A percentile compares a stretch with the other conserved stretches of the same genome.
phyloP scores from a whole-genome alignment of 305 asterid genomes.

The Plantago coronopus region DNA sequence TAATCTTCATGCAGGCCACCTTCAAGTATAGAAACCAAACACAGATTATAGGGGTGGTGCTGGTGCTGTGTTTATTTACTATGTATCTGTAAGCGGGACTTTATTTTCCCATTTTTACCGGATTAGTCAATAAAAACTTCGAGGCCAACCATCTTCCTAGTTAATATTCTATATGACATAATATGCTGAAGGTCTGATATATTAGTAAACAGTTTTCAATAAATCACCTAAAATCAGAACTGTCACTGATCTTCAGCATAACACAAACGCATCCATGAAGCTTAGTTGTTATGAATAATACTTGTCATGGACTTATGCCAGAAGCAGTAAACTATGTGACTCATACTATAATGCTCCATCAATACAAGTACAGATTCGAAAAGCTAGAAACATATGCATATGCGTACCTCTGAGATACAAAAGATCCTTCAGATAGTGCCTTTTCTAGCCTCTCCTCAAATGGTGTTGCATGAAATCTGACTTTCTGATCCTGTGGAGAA shows the following conservation, averaged over 20 bases:
- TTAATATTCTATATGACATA: too few relatives aligned
- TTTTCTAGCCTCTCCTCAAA: conserved; percentile 95
- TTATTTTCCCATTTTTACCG: too few relatives aligned
- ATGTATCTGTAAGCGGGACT: too few relatives aligned
- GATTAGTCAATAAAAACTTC: too few relatives aligned
- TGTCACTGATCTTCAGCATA: not conserved
- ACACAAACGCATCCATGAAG: too few relatives aligned
- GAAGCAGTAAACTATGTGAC: not conserved
- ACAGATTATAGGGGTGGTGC: not conserved
- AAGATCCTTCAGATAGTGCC: conserved; percentile 82
- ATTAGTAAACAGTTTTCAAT: too few relatives aligned
- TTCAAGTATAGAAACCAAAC: not conserved
- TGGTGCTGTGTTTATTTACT: not conserved
- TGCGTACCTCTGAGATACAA: conserved; percentile 66
- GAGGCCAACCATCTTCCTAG: too few relatives aligned
- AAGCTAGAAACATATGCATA: conserved; percentile 11
- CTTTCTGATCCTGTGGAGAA: conserved; percentile 83
- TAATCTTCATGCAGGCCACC: too few relatives aligned
- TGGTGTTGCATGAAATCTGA: conserved; percentile 95
- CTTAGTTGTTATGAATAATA: not conserved
- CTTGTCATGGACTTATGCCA: not conserved
- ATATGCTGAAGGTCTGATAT: not conserved
- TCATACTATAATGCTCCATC: not conserved
- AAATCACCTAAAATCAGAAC: too few relatives aligned
- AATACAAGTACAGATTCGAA: not conserved